Conservation (phyloP, 495 filamentous ascomycete genomes). For the Tetracladium setigerum region DNA sequence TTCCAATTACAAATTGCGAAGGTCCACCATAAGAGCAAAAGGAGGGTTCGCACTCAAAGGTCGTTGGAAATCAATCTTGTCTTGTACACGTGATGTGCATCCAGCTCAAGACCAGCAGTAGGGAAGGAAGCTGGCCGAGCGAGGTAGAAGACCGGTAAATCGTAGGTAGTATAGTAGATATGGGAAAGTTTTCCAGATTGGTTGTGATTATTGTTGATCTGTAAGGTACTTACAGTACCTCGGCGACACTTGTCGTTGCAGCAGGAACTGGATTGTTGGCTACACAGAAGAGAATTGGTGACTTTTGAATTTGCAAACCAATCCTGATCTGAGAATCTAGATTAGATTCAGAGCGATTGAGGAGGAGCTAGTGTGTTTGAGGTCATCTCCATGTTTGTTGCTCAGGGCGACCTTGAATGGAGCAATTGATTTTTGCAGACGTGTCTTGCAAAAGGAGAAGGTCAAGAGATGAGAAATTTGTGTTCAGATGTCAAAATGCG, state of each 20-base stretch:
- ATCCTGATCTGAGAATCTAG: no score
- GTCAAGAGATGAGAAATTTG: no score
- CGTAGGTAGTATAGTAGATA: not conserved
- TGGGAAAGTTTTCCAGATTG: not conserved
- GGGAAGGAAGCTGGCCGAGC: slow-evolving; percentile 18
- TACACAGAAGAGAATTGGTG: not conserved
- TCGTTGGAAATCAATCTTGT: slow-evolving; percentile 21
- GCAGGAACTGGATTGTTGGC: not conserved
- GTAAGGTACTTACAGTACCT: not conserved
- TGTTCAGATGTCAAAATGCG: no score
- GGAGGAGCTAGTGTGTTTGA: no score
- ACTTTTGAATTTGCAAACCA: not conserved
- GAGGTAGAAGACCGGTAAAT: slow-evolving; percentile 20
- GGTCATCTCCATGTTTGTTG: no score
- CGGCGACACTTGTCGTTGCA: not conserved
- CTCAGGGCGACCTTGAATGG: no score
- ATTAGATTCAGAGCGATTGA: no score
- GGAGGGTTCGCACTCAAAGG: slow-evolving; percentile 26
- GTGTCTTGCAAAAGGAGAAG: no score
- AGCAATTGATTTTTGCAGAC: no score
- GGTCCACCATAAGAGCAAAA: slow-evolving; percentile 17
- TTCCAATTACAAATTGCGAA: slow-evolving; percentile 21
- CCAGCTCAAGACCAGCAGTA: slow-evolving; percentile 26
- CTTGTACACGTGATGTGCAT: slow-evolving; percentile 22
- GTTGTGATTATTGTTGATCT: not conserved